Conservation (phyloP, 495 filamentous ascomycete genomes). For the Lophiostoma macrostomum region DNA sequence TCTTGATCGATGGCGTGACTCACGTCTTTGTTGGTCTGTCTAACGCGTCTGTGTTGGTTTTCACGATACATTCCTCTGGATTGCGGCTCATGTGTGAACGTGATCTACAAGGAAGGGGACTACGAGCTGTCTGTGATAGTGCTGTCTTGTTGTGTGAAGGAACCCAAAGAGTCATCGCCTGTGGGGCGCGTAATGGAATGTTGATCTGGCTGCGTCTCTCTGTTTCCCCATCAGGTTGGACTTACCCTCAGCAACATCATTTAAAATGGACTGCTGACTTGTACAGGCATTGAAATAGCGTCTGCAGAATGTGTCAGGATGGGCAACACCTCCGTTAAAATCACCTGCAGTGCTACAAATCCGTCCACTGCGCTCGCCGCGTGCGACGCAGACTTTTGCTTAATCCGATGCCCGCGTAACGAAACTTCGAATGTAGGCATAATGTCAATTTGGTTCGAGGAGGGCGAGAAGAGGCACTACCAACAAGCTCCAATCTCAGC, state of each 20-base stretch:
- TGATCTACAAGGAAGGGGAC: too few relatives aligned
- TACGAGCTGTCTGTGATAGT: constrained; percentile 35
- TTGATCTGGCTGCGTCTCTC: too few relatives aligned
- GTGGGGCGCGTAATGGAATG: constrained; percentile 37
- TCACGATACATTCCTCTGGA: constrained; percentile 1
- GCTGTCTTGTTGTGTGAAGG: constrained; percentile 20
- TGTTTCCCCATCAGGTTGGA: too few relatives aligned
- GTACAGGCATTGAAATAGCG: too few relatives aligned
- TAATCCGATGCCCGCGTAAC: background rate
- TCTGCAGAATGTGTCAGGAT: too few relatives aligned
- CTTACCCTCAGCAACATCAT: background rate
- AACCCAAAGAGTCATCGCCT: too few relatives aligned
- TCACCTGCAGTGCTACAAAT: constrained; percentile 8
- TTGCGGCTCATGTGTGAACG: constrained; percentile 8
- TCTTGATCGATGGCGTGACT: constrained; percentile 6
- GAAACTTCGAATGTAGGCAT: constrained; percentile 18
- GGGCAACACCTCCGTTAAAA: constrained; percentile 18
- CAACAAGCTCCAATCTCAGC: constrained; percentile 29
- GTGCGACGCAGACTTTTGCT: constrained; percentile 29
- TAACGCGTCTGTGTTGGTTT: constrained; percentile 3
- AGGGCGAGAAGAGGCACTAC: constrained; percentile 23
- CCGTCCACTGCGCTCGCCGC: constrained; percentile 25
- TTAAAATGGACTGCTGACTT: background rate
- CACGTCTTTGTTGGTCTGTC: constrained; percentile 17
- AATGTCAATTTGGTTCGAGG: constrained; percentile 36